Conservation (phyloP, 2,329 filamentous ascomycete genomes). For the Calonectria pauciramosa region DNA sequence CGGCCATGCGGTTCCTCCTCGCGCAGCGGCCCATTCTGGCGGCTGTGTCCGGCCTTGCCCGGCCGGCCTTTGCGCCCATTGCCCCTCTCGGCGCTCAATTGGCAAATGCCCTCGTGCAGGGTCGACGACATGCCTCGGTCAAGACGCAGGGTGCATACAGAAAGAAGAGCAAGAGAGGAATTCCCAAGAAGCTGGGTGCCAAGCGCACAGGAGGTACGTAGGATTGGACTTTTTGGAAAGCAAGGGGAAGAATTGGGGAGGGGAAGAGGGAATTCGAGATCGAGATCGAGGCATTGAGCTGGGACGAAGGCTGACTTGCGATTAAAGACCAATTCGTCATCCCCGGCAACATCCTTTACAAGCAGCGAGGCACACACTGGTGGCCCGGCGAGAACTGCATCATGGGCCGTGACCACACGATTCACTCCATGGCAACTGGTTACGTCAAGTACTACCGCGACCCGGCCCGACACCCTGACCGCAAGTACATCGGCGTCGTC, state of each 20-base stretch:
- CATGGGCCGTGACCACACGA: constrained; percentile 96
- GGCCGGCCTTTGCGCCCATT: constrained; percentile 39
- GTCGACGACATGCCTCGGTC: constrained; percentile 69
- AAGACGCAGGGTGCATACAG: constrained; percentile 80
- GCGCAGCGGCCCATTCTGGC: constrained; percentile 62
- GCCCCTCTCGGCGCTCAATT: constrained; percentile 46
- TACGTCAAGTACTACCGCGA: constrained; percentile 99
- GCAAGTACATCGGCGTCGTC: constrained; percentile 95
- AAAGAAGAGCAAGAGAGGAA: constrained; percentile 69
- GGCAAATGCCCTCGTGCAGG: constrained; percentile 60
- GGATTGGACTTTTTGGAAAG: background rate
- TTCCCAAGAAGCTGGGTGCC: constrained; percentile 88
- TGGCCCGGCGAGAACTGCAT: constrained; percentile 95
- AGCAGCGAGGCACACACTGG: constrained; percentile 95
- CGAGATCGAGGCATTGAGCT: background rate
- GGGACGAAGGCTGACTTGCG: constrained; percentile 30
- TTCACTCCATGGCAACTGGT: constrained; percentile 86
- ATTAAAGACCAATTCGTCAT: constrained; percentile 87
- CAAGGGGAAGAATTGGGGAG: background rate
- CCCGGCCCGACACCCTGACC: constrained; percentile 82
- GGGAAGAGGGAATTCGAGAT: background rate
- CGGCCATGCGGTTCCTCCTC: constrained; percentile 61
- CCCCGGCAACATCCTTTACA: constrained; percentile 97
- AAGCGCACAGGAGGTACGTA: constrained; percentile 90
- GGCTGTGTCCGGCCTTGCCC: constrained; percentile 51